Conservation (phyloP, 108 stramenopile species). For the Cyclotella distinguenda region DNA sequence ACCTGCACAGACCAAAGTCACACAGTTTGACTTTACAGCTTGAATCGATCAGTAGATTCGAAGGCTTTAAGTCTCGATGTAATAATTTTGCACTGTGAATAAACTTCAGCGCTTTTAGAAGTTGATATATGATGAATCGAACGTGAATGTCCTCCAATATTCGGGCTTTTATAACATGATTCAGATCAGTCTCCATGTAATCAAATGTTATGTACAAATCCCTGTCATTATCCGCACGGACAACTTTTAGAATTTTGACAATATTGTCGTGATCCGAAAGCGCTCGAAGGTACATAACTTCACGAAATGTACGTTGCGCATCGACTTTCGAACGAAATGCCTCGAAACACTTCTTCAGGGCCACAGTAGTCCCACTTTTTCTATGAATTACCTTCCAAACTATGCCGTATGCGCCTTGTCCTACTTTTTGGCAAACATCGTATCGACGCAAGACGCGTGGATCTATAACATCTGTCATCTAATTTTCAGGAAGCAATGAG, state of each 20-base stretch:
- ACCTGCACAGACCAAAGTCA: conserved; percentile 82
- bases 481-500: too few species aligned
- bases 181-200: conserved; percentile 83
- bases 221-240: conserved; percentile 78
- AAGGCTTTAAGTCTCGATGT: conserved; percentile 86
- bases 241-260: conserved; percentile 68
- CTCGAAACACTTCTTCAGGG: conserved; percentile 90
- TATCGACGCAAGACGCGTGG: conserved; percentile 35
- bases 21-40: conserved; percentile 67
- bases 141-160: conserved; percentile 71
- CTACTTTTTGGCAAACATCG: conserved; percentile 43
- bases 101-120: conserved; percentile 82
- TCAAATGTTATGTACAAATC: conserved; percentile 89
- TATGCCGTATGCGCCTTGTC: conserved; percentile 66
- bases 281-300: conserved; percentile 78
- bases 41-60: conserved; percentile 78
- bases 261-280: conserved; percentile 81
- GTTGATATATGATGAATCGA: conserved; percentile 80
- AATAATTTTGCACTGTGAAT: conserved; percentile 71
- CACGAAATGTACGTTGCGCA: conserved; percentile 69
- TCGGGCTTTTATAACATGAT: conserved; percentile 81
- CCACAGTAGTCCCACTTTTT: conserved; percentile 54
- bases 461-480: conserved; percentile 54
- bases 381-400: conserved; percentile 86
- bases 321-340: conserved; percentile 78